These are phyloP conservation scores for Ulota crispa DNA, from an alignment of 225 moss, liverwort and hornwort species.

Conservation along the genomic window DNA sequence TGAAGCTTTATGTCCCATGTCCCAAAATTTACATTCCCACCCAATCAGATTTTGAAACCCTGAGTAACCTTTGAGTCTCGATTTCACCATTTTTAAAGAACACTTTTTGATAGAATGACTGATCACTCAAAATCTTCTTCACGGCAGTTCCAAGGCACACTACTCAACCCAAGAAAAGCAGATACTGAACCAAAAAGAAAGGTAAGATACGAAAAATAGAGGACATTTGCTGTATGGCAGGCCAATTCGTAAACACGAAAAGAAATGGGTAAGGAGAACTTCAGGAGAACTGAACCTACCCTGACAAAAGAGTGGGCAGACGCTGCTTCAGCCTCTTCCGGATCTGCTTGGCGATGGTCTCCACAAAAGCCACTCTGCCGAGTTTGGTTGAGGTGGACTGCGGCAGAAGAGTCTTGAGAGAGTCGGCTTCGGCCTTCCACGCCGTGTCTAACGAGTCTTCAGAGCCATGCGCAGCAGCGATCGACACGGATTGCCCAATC, in stretches of 20 bases:
- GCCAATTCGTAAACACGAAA: neutral
- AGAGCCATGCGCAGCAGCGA: constrained; percentile 83
- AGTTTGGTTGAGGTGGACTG: constrained; percentile 63
- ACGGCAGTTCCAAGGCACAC: too few species aligned
- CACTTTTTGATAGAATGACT: too few species aligned
- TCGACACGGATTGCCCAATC: constrained; percentile 93
- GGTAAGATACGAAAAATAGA: too few species aligned
- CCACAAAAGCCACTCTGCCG: constrained; percentile 85
- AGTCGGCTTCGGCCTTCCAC: constrained; percentile 90
- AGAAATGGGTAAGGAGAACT: neutral
- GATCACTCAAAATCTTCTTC: too few species aligned
- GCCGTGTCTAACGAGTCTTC: constrained; percentile 92
- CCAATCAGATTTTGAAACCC: too few species aligned
- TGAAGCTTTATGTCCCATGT: too few species aligned
- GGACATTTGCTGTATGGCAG: too few species aligned
- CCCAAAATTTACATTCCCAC: too few species aligned
- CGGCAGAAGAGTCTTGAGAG: constrained; percentile 65
- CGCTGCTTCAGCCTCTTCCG: constrained; percentile 83
- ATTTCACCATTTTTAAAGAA: too few species aligned
- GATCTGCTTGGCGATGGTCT: constrained; percentile 80
- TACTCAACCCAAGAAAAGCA: too few species aligned
- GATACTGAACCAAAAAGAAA: too few species aligned
- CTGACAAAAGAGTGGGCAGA: constrained; percentile 78
- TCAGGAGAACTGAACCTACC: constrained; percentile 34
- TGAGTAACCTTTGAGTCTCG: too few species aligned